A percentile compares a stretch with the other conserved stretches of the same genome.
Evolutionary conservation across 495 filamentous ascomycete genomes (phyloP).

Genomic region (Xylaria longipes): DNA sequence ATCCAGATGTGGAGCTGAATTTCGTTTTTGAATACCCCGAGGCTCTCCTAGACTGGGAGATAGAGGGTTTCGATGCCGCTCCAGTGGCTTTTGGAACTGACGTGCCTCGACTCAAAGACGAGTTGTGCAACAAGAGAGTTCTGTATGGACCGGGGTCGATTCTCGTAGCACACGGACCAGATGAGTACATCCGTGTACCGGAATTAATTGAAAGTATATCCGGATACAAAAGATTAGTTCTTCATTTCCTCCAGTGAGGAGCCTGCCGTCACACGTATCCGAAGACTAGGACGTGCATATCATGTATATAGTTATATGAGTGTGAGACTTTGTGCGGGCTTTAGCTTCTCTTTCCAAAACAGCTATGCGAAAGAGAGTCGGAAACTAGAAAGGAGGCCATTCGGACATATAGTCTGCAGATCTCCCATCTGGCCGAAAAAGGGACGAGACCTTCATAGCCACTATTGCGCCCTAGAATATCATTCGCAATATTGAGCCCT

Average conservation of each 20-base stretch:
- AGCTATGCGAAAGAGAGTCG: too few relatives aligned
- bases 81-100: conserved; percentile 81
- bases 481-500: too few relatives aligned
- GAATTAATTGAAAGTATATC: conserved; percentile 63
- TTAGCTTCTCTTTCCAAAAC: too few relatives aligned
- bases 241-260: conserved; percentile 21
- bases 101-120: conserved; percentile 65
- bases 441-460: too few relatives aligned
- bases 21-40: conserved; percentile 64
- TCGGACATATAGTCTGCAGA: too few relatives aligned
- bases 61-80: conserved; percentile 67
- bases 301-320: too few relatives aligned
- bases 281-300: too few relatives aligned
- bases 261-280: too few relatives aligned
- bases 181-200: conserved; percentile 67
- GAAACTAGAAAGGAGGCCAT: too few relatives aligned
- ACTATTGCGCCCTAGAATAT: too few relatives aligned
- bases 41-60: conserved; percentile 68
- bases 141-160: conserved; percentile 79
- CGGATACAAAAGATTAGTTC: conserved; percentile 61
- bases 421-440: too few relatives aligned
- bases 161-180: conserved; percentile 72
- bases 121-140: conserved; percentile 65
- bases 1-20: conserved; percentile 59
- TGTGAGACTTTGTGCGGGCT: too few relatives aligned